These are phyloP conservation scores for Ceratocystis harringtonii DNA, from an alignment of 2,329 filamentous ascomycete genomes.

Conservation along the genomic window DNA sequence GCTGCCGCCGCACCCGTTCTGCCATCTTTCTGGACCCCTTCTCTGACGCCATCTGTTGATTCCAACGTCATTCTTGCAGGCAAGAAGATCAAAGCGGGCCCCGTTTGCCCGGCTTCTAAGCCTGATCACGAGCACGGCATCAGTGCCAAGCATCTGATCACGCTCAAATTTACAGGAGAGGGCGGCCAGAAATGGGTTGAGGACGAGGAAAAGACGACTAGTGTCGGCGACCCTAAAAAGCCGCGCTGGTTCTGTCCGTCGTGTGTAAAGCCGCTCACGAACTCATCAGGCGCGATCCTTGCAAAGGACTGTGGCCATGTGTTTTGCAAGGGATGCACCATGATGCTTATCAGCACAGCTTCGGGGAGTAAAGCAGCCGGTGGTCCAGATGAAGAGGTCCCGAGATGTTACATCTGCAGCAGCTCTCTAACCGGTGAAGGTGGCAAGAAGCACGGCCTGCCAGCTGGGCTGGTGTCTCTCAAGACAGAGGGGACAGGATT, in stretches of 20 bases:
- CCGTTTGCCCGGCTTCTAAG: constrained; percentile 62
- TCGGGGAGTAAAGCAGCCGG: constrained; percentile 25
- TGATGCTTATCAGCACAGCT: constrained; percentile 38
- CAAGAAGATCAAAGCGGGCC: constrained; percentile 49
- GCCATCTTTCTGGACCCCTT: constrained; percentile 87
- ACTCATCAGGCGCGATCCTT: constrained; percentile 67
- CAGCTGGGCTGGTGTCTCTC: constrained; percentile 62
- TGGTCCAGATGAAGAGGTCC: constrained; percentile 32
- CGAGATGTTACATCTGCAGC: constrained; percentile 72
- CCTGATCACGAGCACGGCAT: constrained; percentile 54
- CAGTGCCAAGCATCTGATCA: constrained; percentile 62
- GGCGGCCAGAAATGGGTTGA: constrained; percentile 26
- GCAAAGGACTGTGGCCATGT: constrained; percentile 86
- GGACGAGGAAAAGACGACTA: not conserved
- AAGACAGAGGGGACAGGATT: constrained; percentile 84
- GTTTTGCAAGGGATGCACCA: constrained; percentile 58
- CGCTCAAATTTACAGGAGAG: constrained; percentile 63
- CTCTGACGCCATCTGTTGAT: constrained; percentile 49
- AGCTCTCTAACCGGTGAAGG: constrained; percentile 41
- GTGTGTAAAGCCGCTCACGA: constrained; percentile 69
- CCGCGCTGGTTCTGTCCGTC: constrained; percentile 52
- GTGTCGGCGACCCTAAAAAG: constrained; percentile 24
- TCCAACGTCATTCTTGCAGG: constrained; percentile 37
- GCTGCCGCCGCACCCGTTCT: constrained; percentile 53
- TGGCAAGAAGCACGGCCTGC: constrained; percentile 30